Conservation (phyloP, 345 rosid species). For the Excoecaria agallocha region DNA sequence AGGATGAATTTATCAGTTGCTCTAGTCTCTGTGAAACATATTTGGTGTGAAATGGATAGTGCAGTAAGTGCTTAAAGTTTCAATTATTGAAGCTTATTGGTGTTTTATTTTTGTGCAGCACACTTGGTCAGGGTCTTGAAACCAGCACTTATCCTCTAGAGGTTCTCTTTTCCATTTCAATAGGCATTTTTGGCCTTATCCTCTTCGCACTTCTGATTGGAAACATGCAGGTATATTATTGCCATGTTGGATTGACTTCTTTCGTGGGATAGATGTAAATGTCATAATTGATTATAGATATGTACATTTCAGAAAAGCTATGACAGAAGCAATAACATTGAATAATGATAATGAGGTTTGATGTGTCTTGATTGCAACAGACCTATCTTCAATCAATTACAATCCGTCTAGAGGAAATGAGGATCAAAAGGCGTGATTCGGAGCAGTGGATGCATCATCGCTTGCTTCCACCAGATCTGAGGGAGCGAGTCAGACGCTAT, state of each 20-base stretch:
- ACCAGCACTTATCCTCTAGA: conserved; percentile 90
- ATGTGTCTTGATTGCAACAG: conserved; percentile 37
- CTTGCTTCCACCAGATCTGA: conserved; percentile 65
- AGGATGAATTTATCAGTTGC: not conserved
- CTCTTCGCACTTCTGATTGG: conserved; percentile 97
- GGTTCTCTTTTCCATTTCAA: conserved; percentile 73
- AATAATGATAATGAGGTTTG: too few relatives aligned
- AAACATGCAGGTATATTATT: conserved; percentile 77
- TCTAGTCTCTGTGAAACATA: not conserved
- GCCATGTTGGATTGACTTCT: not conserved
- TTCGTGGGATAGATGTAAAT: not conserved
- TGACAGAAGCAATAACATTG: too few relatives aligned
- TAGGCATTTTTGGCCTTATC: conserved; percentile 84
- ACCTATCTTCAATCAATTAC: conserved; percentile 82
- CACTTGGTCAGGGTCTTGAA: conserved; percentile 95
- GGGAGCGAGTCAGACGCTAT: conserved; percentile 62
- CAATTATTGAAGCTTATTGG: not conserved
- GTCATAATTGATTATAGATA: too few relatives aligned
- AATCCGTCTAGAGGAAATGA: conserved; percentile 87
- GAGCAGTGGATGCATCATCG: conserved; percentile 98
- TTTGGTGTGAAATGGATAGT: not conserved
- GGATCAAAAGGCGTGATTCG: conserved; percentile 85
- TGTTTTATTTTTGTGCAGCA: conserved; percentile 43
- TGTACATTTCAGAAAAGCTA: too few relatives aligned
- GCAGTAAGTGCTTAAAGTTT: not conserved